Evolutionary conservation across 2,329 filamentous ascomycete genomes (phyloP).

Genomic region (Fusarium secorum): DNA sequence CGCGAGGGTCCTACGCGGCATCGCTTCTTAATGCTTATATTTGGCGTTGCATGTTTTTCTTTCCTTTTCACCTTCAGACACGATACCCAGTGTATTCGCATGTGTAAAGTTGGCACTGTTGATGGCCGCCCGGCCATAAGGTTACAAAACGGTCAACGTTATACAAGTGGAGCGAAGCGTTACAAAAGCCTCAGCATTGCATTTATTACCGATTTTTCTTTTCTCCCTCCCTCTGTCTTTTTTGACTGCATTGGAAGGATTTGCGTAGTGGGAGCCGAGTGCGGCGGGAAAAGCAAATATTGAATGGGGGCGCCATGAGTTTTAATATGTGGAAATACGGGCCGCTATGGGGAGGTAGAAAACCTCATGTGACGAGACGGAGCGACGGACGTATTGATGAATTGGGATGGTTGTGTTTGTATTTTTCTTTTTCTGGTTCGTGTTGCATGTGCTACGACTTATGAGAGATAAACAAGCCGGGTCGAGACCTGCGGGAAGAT

Average conservation of each 20-base stretch:
- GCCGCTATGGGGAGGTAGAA: constrained; percentile 16
- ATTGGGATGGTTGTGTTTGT: constrained; percentile 26
- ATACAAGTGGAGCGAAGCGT: constrained; percentile 27
- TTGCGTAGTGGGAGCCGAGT: constrained; percentile 13
- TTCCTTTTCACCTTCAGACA: constrained; percentile 35
- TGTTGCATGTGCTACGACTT: constrained; percentile 41
- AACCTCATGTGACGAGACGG: constrained; percentile 16
- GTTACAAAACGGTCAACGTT: constrained; percentile 4
- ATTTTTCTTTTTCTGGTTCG: constrained; percentile 28
- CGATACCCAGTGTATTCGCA: constrained; percentile 44
- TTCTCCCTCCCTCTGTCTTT: not conserved
- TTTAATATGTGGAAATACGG: constrained; percentile 11
- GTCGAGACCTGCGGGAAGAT: constrained; percentile 37
- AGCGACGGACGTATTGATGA: constrained; percentile 9
- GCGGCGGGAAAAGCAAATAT: constrained; percentile 25
- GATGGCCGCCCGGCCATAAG: not conserved
- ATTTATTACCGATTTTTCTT: constrained; percentile 10
- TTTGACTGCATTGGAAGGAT: constrained; percentile 5
- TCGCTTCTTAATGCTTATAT: constrained; percentile 40
- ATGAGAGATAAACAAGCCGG: constrained; percentile 43
- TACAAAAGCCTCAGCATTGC: constrained; percentile 33
- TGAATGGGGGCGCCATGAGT: constrained; percentile 22
- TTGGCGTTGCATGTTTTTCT: constrained; percentile 8
- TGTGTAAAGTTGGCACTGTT: constrained; percentile 33
- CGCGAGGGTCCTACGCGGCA: constrained; percentile 61